Conservation (phyloP, 2,329 filamentous ascomycete genomes). For the Colletotrichum sp. region DNA sequence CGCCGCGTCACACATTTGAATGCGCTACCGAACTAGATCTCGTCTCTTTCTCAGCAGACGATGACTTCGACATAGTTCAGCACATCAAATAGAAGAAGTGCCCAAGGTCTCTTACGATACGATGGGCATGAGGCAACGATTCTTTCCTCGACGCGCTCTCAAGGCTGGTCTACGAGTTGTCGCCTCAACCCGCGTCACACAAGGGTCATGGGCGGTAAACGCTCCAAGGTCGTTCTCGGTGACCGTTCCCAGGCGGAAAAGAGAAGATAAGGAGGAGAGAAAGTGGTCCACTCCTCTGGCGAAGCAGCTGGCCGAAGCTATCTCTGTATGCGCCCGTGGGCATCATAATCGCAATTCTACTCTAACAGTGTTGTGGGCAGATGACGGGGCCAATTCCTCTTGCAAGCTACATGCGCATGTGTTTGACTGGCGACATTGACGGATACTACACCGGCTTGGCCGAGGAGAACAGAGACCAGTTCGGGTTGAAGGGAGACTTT, state of each 20-base stretch:
- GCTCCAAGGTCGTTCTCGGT: constrained; percentile 28
- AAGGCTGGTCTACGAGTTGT: neutral
- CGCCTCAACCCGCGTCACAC: neutral
- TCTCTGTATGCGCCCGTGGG: constrained; percentile 64
- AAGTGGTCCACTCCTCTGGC: constrained; percentile 94
- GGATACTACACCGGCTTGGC: constrained; percentile 90
- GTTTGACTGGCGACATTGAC: constrained; percentile 85
- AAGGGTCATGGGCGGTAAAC: neutral
- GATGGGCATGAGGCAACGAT: neutral
- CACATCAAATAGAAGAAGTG: neutral
- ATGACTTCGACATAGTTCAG: neutral
- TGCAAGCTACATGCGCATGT: constrained; percentile 98
- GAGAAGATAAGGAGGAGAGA: constrained; percentile 48
- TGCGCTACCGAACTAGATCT: neutral
- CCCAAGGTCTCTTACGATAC: neutral
- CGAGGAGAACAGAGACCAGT: constrained; percentile 77
- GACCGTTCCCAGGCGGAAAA: constrained; percentile 21
- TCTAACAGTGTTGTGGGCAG: constrained; percentile 28
- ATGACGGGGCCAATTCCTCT: constrained; percentile 89
- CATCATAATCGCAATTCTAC: neutral
- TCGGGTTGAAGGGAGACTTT: constrained; percentile 93
- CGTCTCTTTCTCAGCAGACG: neutral
- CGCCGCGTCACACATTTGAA: neutral
- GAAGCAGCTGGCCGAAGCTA: constrained; percentile 84
- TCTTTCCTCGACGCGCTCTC: neutral